Conservation (phyloP, 2,329 filamentous ascomycete species). For the Aureobasidium uvarum region DNA sequence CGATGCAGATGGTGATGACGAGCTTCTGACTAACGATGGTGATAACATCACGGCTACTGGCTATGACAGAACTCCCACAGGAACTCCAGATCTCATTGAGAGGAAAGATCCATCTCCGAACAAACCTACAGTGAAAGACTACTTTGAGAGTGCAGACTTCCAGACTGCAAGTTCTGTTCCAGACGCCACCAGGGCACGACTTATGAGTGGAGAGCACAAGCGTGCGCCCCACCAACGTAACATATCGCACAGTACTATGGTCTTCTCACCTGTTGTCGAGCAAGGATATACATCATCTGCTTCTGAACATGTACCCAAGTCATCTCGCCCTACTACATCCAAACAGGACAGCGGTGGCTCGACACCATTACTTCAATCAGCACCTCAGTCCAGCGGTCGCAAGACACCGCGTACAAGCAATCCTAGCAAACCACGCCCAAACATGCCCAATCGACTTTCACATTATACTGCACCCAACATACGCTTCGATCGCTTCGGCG, state of each 20-base stretch:
- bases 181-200: slow-evolving; percentile 16
- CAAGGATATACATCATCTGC: slow-evolving; percentile 34
- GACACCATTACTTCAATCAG: slow-evolving; percentile 39
- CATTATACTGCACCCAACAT: slow-evolving; percentile 58
- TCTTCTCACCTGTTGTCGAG: slow-evolving; percentile 67
- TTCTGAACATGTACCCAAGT: slow-evolving; percentile 1
- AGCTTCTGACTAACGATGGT: slow-evolving; percentile 78
- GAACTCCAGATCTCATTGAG: slow-evolving; percentile 24
- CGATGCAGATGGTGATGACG: slow-evolving; percentile 85
- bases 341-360: slow-evolving; percentile 39
- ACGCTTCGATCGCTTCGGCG: slow-evolving; percentile 41
- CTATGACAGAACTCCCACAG: slow-evolving; percentile 27
- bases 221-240: slow-evolving; percentile 62
- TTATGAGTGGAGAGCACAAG: slow-evolving; percentile 29
- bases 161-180: slow-evolving; percentile 13
- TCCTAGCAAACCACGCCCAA: slow-evolving; percentile 54
- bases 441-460: slow-evolving; percentile 53
- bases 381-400: slow-evolving; percentile 14
- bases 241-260: slow-evolving; percentile 75
- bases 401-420: slow-evolving; percentile 12
- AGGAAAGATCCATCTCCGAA: slow-evolving; percentile 5
- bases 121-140: slow-evolving; percentile 6
- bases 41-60: slow-evolving; percentile 44
- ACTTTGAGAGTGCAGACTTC: slow-evolving; percentile 14
- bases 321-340: slow-evolving; percentile 31